These are phyloP conservation scores for Metschnikowia colocasiae DNA, from an alignment of 805 yeast genomes.

Conservation along the genomic window DNA sequence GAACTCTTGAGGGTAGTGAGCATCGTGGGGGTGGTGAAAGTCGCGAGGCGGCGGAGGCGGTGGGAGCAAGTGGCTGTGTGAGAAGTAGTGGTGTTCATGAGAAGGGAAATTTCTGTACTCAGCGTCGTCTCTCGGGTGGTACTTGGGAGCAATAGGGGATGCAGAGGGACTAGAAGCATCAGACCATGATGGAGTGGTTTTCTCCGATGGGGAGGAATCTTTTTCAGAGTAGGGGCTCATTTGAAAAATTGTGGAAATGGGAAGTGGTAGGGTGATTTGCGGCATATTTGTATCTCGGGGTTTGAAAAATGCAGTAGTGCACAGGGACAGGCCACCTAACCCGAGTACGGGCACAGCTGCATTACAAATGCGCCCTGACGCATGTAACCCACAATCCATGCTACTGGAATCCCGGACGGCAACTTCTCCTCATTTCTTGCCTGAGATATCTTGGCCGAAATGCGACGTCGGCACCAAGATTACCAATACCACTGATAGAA, in stretches of 20 bases:
- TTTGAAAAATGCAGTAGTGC: conserved; percentile 2
- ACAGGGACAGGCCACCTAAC: background rate
- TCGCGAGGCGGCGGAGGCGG: conserved; percentile 6
- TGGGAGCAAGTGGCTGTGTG: background rate
- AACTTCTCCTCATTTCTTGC: no score
- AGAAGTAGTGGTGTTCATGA: background rate
- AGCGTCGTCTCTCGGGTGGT: background rate
- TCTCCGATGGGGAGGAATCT: background rate
- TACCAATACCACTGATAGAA: no score
- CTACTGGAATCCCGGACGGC: background rate
- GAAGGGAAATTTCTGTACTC: conserved; percentile 1
- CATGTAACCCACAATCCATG: background rate
- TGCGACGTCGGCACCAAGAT: no score
- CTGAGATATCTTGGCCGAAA: no score
- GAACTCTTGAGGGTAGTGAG: conserved; percentile 3
- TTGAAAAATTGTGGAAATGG: background rate
- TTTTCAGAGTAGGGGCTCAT: conserved; percentile 1
- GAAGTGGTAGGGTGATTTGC: background rate
- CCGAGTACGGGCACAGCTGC: background rate
- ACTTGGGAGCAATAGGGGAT: background rate
- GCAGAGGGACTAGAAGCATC: background rate
- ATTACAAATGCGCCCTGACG: background rate
- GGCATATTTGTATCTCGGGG: conserved; percentile 4
- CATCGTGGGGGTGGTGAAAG: background rate
- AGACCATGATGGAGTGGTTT: background rate